Evolutionary conservation across 1,284 basidiomycete genomes (phyloP), one percentile per base, ranked within the genome.

Genomic region (Athelia psychrophila): DNA sequence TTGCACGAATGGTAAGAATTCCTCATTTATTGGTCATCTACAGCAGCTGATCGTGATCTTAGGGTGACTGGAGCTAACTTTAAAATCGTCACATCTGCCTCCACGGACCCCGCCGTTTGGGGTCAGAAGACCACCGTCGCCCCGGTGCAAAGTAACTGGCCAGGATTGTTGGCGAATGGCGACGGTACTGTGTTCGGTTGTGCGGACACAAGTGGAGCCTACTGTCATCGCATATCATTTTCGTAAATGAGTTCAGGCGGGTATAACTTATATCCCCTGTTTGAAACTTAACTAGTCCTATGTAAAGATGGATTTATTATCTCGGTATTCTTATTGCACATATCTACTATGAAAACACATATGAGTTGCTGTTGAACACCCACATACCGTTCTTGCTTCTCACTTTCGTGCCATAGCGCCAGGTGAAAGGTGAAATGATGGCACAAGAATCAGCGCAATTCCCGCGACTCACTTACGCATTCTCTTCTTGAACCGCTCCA

Each of bases 401-500:
- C n/a, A n/a, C n/a, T n/a, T n/a, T n/a, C n/a, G n/a, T n/a, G n/a
- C n/a, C n/a, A 30, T 30, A 30, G 5, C 27, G 13, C 27, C 27
- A 30, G n/a, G n/a, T n/a, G n/a, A 30, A 30, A 30, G 27, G 27
- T 30, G 27, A 13, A 6, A 30, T 5, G 13, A 30, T 30, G 27
- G 13, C 13, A 30, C 13, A 6, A 30, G 27, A 30, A 30, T 5
- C 27, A 30, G 27, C 27, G 27, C 5, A 22, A 51, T 58, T 30
- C 49, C 32, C 6, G 30, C 16, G 13, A n/a, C 27, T 67, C 65
- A 87, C 65, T 85, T 87, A 44, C 86, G 80, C 88, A 92, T 91
- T 30, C 89, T 74, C 66, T 92, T 92, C 75, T 91, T 92, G 75
- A 92, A 93, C 18, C 89, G 81, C 65, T 91, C 88, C 88, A 92